Evolutionary conservation across 257 asterid species (phyloP).

Genomic region (Agastache rugosa): DNA sequence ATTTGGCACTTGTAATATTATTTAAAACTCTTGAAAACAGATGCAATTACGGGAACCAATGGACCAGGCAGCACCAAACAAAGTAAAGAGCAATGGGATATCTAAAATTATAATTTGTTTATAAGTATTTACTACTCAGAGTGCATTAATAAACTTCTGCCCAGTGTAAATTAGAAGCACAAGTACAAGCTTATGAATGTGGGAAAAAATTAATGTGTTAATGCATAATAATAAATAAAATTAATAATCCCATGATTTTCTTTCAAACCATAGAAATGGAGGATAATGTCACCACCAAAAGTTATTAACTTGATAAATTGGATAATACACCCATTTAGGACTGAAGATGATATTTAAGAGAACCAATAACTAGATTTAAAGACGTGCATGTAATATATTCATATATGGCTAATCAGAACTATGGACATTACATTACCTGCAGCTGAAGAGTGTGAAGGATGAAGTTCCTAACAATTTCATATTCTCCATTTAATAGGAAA

Average conservation of each 20-base stretch:
- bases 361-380: not conserved
- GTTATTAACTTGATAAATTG: constrained; percentile 13
- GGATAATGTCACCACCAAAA: constrained; percentile 7
- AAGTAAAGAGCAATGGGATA: not conserved
- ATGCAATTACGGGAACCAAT: constrained; percentile 5
- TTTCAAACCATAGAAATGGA: constrained; percentile 23
- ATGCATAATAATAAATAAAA: not conserved
- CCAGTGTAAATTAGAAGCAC: no score
- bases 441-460: constrained; percentile 89
- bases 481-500: constrained; percentile 85
- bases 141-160: not conserved
- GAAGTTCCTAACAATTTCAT: constrained; percentile 82
- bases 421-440: constrained; percentile 61
- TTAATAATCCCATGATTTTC: not conserved
- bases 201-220: not conserved
- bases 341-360: not conserved
- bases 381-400: not conserved
- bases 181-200: not conserved
- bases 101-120: not conserved
- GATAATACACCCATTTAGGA: constrained; percentile 4
- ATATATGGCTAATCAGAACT: not conserved
- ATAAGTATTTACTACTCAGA: not conserved
- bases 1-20: constrained; percentile 23
- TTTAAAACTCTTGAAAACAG: not conserved
- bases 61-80: constrained; percentile 2